Base-by-base conservation (phyloP, 148 eudicot species). In the Cornus suecica region DNA sequence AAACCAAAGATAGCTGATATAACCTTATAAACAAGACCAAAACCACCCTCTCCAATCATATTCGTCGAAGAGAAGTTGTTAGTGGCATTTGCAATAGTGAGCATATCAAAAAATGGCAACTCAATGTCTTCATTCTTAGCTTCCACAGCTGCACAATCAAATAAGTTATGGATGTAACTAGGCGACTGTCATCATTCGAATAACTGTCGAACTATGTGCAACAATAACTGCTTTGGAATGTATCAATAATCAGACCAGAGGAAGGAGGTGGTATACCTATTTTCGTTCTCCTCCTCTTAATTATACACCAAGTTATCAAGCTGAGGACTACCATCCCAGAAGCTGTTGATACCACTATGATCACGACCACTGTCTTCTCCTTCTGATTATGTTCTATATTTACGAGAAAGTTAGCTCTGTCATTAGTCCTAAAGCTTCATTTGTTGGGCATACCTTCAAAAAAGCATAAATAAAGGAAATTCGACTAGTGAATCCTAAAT, bases 21-120 rank as follows among this genome's bases (percentile, higher is more conserved):
- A 32, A 74, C 77, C 77, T 74, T 74, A 34, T 74, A 74, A 54
- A 74, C 77, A 45, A 70, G 77, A 18, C 77, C 77, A 45, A 74
- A 74, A 25, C 77, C 77, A 18, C 77, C 77, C 62, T 64, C 62
- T 41, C 77, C 70, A 16, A 74, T 34, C 68, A 41, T 64, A 45
- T 74, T 74, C 22, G 65, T 10, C 4, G 1, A 9, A n/a, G 70
- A 74, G 13, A 74, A 74, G 24, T 41, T 74, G 10, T 27, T 31
- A 20, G 77, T 74, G 8, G 70, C 61, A 26, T 18, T 65, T 10
- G 37, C 70, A 25, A 74, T 74, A 16, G 25, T 27, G 14, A 25
- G 4, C 16, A 74, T 45, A 31, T 30, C 68, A 65, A 74, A 45
- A 20, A 74, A 45, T 2, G 70, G 77, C 18, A 74, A 51, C 26